Base-by-base conservation (phyloP, 2,329 filamentous ascomycete genomes). In the Blastomyces emzantsi region DNA sequence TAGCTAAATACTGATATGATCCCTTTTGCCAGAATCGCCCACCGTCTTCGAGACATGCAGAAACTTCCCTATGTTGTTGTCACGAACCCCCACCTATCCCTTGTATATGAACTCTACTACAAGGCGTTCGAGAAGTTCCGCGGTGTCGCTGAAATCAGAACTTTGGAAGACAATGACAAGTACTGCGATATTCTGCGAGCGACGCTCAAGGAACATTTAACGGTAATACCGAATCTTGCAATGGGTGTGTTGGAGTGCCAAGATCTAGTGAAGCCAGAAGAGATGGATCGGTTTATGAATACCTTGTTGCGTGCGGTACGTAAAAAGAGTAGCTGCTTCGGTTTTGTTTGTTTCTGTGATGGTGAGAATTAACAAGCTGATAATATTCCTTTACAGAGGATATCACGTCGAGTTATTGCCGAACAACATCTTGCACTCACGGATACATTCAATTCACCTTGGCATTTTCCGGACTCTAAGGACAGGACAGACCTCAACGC, bases 61-160 rank as follows among this genome's bases (percentile, higher is more conserved):
- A 92, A 90, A 67, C 82, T 99, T 51, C 94, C 94, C 22, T 99
- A 96, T 73, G 90, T 94, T 47, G 93, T 97, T 62, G 90, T 97
- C 58, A 92, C 90, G n/a, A 99, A 99, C 71, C 86, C 86, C 7
- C 91, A 99, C 75, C 90, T 99, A 66, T 91, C 90, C 73, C 87
- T 95, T 68, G 94, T 97, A 43, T 99, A 99, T 78, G 91, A 97
- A 74, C 83, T 97, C 7, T 99, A 99, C 80, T 96, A 97, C 78
- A 87, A 87, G 68, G 93, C 94, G n/a, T 99, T 99, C 71, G 94
- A 99, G 74, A 87, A 82, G 62, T 89, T 97, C 67, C 89, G 94
- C 58, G 88, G 89, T 68, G 81, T 97, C 51, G 87, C 87, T 60
- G 91, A 96, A 72, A 87, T 99, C 69, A 88, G 88, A 71, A 89